These are phyloP conservation scores for Annulohypoxylon nitens DNA, from an alignment of 495 filamentous ascomycete genomes.

Conservation along the genomic window DNA sequence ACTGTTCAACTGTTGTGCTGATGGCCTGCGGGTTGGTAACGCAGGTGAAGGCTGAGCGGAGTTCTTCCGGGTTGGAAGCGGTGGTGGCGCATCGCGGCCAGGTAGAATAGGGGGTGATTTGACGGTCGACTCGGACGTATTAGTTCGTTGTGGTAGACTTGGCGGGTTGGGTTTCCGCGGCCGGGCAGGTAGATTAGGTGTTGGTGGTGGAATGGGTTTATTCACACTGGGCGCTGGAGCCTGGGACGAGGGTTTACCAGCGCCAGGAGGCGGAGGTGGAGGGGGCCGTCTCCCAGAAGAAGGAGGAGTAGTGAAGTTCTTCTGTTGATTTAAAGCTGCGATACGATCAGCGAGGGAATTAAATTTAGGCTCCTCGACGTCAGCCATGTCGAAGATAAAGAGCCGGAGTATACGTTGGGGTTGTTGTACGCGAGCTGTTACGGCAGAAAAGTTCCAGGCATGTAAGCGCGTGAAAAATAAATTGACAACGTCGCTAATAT, in stretches of 20 bases:
- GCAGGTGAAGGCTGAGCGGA: constrained; percentile 54
- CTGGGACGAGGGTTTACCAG: constrained; percentile 46
- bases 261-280: constrained; percentile 61
- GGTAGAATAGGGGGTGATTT: constrained; percentile 44
- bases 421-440: not conserved
- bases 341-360: constrained; percentile 68
- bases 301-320: constrained; percentile 61
- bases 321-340: constrained; percentile 66
- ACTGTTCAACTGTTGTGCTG: constrained; percentile 47
- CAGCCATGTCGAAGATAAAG: constrained; percentile 58
- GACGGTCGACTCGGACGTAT: constrained; percentile 38
- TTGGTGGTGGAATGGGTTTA: constrained; percentile 40
- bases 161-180: constrained; percentile 52
- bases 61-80: constrained; percentile 54
- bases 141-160: constrained; percentile 57
- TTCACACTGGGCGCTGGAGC: constrained; percentile 43
- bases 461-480: not conserved
- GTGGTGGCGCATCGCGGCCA: constrained; percentile 52
- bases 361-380: constrained; percentile 67
- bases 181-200: constrained; percentile 56
- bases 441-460: not conserved
- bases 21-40: constrained; percentile 58
- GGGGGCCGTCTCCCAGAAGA: constrained; percentile 59
- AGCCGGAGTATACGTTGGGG: not conserved
- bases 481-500: constrained; percentile 1